Conservation (phyloP, 2,329 filamentous ascomycete genomes). For the Monosporascus cannonballus region DNA sequence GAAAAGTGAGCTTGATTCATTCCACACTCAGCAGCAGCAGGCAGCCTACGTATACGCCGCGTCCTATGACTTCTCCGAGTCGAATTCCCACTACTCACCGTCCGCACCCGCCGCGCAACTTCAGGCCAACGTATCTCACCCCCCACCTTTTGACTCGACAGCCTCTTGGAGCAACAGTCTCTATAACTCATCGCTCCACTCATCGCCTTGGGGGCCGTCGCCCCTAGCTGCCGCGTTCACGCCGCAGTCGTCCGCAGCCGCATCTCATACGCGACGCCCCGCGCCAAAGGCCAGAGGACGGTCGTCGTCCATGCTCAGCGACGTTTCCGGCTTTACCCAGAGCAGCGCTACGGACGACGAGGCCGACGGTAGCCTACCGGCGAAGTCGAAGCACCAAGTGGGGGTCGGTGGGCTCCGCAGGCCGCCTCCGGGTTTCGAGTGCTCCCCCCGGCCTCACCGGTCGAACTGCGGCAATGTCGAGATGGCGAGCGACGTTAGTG, state of each 20-base stretch:
- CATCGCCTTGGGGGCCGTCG: conserved; percentile 25
- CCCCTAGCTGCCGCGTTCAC: conserved; percentile 34
- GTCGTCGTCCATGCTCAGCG: conserved; percentile 62
- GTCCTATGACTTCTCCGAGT: conserved; percentile 24
- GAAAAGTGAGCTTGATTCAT: conserved; percentile 33
- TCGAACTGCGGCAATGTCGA: conserved; percentile 22
- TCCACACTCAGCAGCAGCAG: conserved; percentile 29
- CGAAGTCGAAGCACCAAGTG: conserved; percentile 6
- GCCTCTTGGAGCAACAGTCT: conserved; percentile 27
- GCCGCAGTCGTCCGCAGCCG: conserved; percentile 20
- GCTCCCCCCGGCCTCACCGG: conserved; percentile 19
- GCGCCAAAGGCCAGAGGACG: conserved; percentile 44
- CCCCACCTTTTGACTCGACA: conserved; percentile 20
- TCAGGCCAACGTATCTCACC: conserved; percentile 9
- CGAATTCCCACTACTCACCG: conserved; percentile 14
- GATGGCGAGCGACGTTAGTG: conserved; percentile 32
- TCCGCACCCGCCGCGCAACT: conserved; percentile 12
- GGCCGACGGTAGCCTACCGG: conserved; percentile 13
- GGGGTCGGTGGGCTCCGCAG: conserved; percentile 15
- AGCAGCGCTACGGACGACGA: conserved; percentile 49
- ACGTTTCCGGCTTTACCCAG: conserved; percentile 62
- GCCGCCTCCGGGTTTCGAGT: conserved; percentile 20
- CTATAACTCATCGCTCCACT: conserved; percentile 24
- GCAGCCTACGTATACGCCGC: conserved; percentile 26
- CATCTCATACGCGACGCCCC: conserved; percentile 25